These are phyloP conservation scores for Przewalskia tangutica DNA, from an alignment of 257 asterid species.

Conservation along the genomic window DNA sequence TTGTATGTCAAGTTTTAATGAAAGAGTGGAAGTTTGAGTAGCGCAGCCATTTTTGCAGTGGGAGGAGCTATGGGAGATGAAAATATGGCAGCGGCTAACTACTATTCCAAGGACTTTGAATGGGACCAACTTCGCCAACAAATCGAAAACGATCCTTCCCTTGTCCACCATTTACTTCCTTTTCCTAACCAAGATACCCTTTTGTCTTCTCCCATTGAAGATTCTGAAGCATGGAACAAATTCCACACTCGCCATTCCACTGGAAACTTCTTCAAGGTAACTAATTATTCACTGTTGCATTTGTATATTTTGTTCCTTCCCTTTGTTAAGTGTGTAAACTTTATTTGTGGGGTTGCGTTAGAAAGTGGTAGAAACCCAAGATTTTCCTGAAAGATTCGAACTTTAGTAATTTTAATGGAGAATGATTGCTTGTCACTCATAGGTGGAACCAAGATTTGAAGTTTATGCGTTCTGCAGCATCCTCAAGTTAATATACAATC, in stretches of 20 bases:
- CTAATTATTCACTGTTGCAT: not conserved
- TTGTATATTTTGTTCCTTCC: not conserved
- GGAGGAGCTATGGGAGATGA: not conserved
- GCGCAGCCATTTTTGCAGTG: too few species aligned
- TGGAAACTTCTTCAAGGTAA: constrained; percentile 86
- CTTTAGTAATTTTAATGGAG: not conserved
- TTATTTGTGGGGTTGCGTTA: not conserved
- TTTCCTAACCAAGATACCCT: not conserved
- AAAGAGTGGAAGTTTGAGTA: too few species aligned
- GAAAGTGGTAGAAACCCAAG: not conserved
- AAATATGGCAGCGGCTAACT: constrained; percentile 34
- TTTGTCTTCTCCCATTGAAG: constrained; percentile 8
- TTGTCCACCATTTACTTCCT: constrained; percentile 51
- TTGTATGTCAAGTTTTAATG: too few species aligned
- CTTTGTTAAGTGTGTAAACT: not conserved
- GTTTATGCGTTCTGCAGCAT: too few species aligned
- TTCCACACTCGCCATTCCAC: constrained; percentile 77
- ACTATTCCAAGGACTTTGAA: constrained; percentile 67
- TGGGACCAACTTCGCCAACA: constrained; percentile 53
- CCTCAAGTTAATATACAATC: too few species aligned
- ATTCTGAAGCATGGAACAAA: constrained; percentile 65
- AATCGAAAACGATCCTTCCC: constrained; percentile 45
- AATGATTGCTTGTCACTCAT: not conserved
- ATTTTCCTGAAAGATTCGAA: not conserved
- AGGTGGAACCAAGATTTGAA: too few species aligned